Percentiles rank a stretch among this genome's conserved stretches.
phyloP scores from a whole-genome alignment of 345 rosid genomes.

The Citrus unshiu region DNA sequence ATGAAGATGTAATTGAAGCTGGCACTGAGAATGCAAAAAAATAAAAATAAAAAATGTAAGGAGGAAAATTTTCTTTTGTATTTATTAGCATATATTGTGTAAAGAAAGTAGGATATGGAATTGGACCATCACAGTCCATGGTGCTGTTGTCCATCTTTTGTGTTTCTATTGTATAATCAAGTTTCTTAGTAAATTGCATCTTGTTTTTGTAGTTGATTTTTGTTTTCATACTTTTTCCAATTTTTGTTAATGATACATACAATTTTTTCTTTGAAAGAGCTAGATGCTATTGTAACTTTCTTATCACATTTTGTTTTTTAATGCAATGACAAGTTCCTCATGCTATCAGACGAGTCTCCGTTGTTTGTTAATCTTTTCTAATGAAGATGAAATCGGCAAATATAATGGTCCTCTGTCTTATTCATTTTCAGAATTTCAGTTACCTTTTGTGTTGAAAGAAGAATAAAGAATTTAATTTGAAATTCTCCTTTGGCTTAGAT shows the following conservation, averaged over 20 bases:
- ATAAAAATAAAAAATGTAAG: constrained; percentile 18
- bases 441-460: background rate
- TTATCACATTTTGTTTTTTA: background rate
- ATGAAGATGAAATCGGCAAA: background rate
- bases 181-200: constrained; percentile 32
- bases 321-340: background rate
- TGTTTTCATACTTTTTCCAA: constrained; percentile 8
- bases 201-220: constrained; percentile 32
- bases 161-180: constrained; percentile 37
- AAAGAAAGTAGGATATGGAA: constrained; percentile 44
- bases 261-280: background rate
- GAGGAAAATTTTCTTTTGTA: constrained; percentile 20
- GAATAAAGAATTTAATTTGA: background rate
- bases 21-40: background rate
- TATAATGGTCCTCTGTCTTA: background rate
- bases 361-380: background rate
- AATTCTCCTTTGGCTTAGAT: background rate
- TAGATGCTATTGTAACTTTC: background rate
- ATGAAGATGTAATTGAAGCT: constrained; percentile 11
- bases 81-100: constrained; percentile 41
- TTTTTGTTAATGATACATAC: constrained; percentile 10
- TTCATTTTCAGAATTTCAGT: background rate
- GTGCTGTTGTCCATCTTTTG: constrained; percentile 35
- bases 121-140: constrained; percentile 13
- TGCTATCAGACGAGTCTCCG: background rate